These are phyloP conservation scores for Claviceps purpurea DNA, from an alignment of 2,329 filamentous ascomycete species.

Conservation along the genomic window DNA sequence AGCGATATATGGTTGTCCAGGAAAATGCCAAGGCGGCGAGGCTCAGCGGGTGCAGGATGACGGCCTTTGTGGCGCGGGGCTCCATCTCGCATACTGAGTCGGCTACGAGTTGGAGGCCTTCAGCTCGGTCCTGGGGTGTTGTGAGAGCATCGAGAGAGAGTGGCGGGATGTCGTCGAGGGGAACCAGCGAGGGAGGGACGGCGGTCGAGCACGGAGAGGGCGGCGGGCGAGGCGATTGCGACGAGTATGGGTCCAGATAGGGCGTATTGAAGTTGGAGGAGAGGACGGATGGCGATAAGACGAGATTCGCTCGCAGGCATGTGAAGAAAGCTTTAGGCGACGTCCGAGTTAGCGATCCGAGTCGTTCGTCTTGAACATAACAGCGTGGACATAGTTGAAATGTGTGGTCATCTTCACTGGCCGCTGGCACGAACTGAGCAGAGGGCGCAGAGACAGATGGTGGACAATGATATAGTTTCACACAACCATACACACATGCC, in stretches of 20 bases:
- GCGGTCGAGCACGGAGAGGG: slow-evolving; percentile 42
- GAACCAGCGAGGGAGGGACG: slow-evolving; percentile 26
- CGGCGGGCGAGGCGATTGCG: slow-evolving; percentile 20
- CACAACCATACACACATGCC: background rate
- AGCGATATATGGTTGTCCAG: slow-evolving; percentile 31
- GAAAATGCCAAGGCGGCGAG: slow-evolving; percentile 32
- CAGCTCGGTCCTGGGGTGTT: slow-evolving; percentile 44
- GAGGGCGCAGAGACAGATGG: background rate
- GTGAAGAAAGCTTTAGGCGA: slow-evolving; percentile 59
- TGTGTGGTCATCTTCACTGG: background rate
- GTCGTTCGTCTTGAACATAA: background rate
- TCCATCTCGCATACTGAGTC: slow-evolving; percentile 76
- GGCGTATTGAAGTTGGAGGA: slow-evolving; percentile 54
- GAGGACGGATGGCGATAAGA: slow-evolving; percentile 47
- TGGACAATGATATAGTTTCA: background rate
- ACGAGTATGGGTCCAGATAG: slow-evolving; percentile 38
- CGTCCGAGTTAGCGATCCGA: background rate
- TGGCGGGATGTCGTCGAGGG: slow-evolving; percentile 41
- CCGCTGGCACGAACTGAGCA: background rate
- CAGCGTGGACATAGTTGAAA: background rate
- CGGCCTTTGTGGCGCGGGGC: slow-evolving; percentile 46
- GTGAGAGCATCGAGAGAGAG: slow-evolving; percentile 48
- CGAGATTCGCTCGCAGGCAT: slow-evolving; percentile 68
- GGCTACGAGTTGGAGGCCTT: slow-evolving; percentile 60
- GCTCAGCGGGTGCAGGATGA: slow-evolving; percentile 50